These are phyloP conservation scores for Globisporangium cystogenes DNA, from an alignment of 352 stramenopile genomes.

Conservation along the genomic window DNA sequence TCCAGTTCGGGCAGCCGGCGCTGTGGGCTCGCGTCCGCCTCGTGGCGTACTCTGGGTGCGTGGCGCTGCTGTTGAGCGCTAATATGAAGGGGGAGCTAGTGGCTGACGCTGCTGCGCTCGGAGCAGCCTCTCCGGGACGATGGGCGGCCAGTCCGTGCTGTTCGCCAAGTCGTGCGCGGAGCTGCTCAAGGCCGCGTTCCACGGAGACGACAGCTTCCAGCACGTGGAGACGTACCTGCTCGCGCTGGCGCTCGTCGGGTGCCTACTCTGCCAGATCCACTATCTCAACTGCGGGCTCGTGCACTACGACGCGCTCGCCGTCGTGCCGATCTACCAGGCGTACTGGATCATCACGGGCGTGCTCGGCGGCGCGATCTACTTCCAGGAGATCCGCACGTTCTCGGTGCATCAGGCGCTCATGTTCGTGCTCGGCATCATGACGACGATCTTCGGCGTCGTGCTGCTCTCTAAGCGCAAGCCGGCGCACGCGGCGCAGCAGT, in stretches of 20 bases:
- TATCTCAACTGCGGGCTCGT: slow-evolving; percentile 75
- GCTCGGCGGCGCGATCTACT: slow-evolving; percentile 88
- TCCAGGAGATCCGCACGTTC: slow-evolving; percentile 85
- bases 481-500: slow-evolving; percentile 22
- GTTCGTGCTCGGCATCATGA: slow-evolving; percentile 79
- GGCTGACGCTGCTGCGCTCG: background rate
- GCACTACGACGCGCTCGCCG: slow-evolving; percentile 75
- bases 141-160: slow-evolving; percentile 79
- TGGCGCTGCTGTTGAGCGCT: no score
- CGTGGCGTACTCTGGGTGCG: slow-evolving; percentile 65
- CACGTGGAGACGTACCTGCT: slow-evolving; percentile 69
- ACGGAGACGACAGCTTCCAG: slow-evolving; percentile 54
- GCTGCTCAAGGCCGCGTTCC: slow-evolving; percentile 61
- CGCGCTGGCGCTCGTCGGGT: slow-evolving; percentile 47
- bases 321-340: slow-evolving; percentile 83
- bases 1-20: slow-evolving; percentile 54
- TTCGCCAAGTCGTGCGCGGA: slow-evolving; percentile 85
- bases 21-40: slow-evolving; percentile 66
- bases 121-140: slow-evolving; percentile 49
- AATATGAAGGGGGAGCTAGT: no score
- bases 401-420: slow-evolving; percentile 65
- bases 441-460: slow-evolving; percentile 81
- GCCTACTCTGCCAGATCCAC: slow-evolving; percentile 67
- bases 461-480: slow-evolving; percentile 75
- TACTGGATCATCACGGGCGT: slow-evolving; percentile 90